These are phyloP conservation scores for Erythrophleum fordii DNA, from an alignment of 306 rosid species.

Conservation along the genomic window DNA sequence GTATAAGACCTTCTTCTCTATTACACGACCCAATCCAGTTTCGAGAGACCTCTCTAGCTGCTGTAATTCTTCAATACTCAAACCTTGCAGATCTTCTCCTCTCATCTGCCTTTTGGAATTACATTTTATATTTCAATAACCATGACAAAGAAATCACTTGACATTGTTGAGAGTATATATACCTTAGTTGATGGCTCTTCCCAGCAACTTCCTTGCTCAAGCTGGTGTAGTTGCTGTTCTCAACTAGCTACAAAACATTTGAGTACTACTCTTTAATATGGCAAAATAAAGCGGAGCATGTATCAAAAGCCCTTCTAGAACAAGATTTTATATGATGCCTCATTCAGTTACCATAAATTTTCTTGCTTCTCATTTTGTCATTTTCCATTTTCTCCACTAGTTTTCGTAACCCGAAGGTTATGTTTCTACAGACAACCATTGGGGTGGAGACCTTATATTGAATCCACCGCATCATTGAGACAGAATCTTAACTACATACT, in stretches of 20 bases:
- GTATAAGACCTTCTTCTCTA: slow-evolving; percentile 65
- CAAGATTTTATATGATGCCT: background rate
- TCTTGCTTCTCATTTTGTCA: background rate
- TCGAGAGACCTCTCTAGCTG: slow-evolving; percentile 81
- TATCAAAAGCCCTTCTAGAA: background rate
- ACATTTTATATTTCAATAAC: background rate
- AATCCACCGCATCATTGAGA: background rate
- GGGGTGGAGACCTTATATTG: background rate
- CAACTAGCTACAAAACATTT: slow-evolving; percentile 68
- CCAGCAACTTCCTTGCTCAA: slow-evolving; percentile 79
- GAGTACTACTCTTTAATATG: background rate
- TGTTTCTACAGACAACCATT: background rate
- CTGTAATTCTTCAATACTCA: slow-evolving; percentile 73
- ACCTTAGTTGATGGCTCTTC: slow-evolving; percentile 79
- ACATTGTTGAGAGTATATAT: background rate
- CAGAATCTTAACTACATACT: background rate
- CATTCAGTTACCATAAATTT: background rate
- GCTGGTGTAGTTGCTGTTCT: slow-evolving; percentile 64
- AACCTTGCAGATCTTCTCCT: slow-evolving; percentile 89
- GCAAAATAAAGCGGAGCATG: background rate
- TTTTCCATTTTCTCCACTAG: background rate
- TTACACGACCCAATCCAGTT: slow-evolving; percentile 72
- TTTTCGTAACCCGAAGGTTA: background rate
- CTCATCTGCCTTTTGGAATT: slow-evolving; percentile 72
- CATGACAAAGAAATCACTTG: background rate